phyloP scores from a whole-genome alignment of 2,329 filamentous ascomycete species.

The Mycocentrospora acerina region DNA sequence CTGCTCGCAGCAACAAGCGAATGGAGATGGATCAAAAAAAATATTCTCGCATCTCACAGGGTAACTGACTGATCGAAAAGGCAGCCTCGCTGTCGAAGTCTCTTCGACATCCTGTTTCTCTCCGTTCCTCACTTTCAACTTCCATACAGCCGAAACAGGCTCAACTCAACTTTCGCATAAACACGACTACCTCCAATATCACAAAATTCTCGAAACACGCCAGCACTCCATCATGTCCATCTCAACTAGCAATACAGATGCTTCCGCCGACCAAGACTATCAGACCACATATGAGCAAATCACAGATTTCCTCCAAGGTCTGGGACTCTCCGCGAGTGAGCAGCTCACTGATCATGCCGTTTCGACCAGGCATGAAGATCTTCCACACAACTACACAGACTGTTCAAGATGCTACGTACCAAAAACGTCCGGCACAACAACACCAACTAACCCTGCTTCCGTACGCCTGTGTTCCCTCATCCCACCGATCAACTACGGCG shows the following conservation, averaged over 20 bases:
- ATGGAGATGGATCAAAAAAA: not conserved
- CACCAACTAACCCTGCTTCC: slow-evolving; percentile 6
- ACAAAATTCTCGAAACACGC: not conserved
- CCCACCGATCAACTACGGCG: slow-evolving; percentile 73
- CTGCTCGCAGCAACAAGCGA: no score
- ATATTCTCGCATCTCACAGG: not conserved
- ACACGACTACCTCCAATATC: no score
- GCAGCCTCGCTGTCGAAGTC: not conserved
- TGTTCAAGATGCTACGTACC: slow-evolving; percentile 13
- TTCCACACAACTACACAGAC: slow-evolving; percentile 22
- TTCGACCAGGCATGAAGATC: slow-evolving; percentile 34
- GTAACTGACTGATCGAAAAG: no score
- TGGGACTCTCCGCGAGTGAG: slow-evolving; percentile 24
- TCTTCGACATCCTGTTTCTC: no score
- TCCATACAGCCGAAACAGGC: not conserved
- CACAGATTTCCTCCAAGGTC: slow-evolving; percentile 20
- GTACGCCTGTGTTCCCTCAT: slow-evolving; percentile 40
- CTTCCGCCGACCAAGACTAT: slow-evolving; percentile 6
- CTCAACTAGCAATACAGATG: slow-evolving; percentile 6
- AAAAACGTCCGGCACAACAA: slow-evolving; percentile 15
- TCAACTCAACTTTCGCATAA: slow-evolving; percentile 1
- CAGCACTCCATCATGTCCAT: slow-evolving; percentile 13
- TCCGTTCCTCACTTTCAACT: not conserved
- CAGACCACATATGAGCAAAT: slow-evolving; percentile 21
- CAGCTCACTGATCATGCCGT: slow-evolving; percentile 31